phyloP scores from a whole-genome alignment of 2,329 filamentous ascomycete genomes.

The Rutstroemia sp. region DNA sequence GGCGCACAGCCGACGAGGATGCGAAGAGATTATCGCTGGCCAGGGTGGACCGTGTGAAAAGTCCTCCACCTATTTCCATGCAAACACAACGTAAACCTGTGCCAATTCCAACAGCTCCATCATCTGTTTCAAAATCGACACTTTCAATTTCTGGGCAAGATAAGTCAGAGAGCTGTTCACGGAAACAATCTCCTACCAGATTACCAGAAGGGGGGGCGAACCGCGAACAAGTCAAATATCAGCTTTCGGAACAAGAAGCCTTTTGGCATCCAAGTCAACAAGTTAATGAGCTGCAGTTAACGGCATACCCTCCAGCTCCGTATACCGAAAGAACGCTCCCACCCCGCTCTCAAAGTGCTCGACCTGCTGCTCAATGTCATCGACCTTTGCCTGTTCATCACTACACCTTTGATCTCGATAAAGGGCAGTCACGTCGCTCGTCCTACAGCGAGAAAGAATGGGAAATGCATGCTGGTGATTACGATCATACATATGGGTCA shows the following conservation, averaged over 20 bases:
- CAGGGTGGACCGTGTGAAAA: constrained; percentile 2
- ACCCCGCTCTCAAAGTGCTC: constrained; percentile 1
- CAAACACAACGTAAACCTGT: constrained; percentile 10
- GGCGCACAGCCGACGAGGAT: constrained; percentile 1
- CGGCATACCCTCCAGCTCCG: background rate
- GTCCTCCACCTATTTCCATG: constrained; percentile 12
- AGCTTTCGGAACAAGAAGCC: background rate
- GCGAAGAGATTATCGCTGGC: constrained; percentile 3
- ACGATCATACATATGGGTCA: constrained; percentile 21
- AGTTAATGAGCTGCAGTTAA: background rate
- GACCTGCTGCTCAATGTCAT: constrained; percentile 2
- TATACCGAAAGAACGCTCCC: background rate
- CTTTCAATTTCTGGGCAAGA: background rate
- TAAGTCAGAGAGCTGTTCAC: background rate
- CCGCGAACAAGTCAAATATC: background rate
- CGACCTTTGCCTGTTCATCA: constrained; percentile 6
- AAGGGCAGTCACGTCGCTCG: background rate
- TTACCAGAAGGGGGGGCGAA: background rate
- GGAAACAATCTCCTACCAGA: background rate
- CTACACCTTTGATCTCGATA: constrained; percentile 4
- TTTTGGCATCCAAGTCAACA: background rate
- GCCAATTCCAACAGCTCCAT: background rate
- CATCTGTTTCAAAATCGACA: background rate
- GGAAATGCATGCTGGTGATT: constrained; percentile 9
- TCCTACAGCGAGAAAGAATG: constrained; percentile 8